Evolutionary conservation across 192 early-diverging fungal genomes (phyloP).

Genomic region (Coemansia sp.): DNA sequence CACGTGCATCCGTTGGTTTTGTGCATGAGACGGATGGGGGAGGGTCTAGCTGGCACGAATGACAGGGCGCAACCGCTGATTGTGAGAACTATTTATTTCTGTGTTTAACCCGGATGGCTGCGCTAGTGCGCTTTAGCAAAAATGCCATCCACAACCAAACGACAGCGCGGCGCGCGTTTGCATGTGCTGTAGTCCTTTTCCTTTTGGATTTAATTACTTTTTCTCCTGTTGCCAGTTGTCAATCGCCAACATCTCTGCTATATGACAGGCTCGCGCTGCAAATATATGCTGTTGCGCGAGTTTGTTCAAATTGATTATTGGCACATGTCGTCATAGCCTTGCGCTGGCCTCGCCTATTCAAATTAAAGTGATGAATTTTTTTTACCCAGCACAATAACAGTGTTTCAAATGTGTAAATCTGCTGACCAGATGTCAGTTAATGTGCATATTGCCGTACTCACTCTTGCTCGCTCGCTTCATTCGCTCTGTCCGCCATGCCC

Average conservation of each 20-base stretch:
- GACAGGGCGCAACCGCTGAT: not conserved
- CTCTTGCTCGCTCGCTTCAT: not conserved
- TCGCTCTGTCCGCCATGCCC: not conserved
- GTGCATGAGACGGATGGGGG: conserved; percentile 6
- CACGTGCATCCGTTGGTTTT: conserved; percentile 2
- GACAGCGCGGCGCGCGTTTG: not conserved
- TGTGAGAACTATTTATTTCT: conserved; percentile 4
- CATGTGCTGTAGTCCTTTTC: not conserved
- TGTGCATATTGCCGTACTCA: conserved; percentile 4
- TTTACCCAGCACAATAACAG: not conserved
- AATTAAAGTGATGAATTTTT: not conserved
- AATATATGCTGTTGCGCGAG: not conserved
- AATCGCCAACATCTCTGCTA: not conserved
- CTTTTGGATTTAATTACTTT: not conserved
- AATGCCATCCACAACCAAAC: not conserved
- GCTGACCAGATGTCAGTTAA: not conserved
- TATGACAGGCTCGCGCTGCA: not conserved
- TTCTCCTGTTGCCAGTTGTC: not conserved
- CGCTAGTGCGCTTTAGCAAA: not conserved
- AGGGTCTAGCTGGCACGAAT: not conserved
- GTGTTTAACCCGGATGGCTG: not conserved
- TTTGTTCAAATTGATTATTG: not conserved
- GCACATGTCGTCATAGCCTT: not conserved
- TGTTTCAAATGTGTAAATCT: not conserved
- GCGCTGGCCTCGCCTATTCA: not conserved